Conservation (phyloP, 2,329 filamentous ascomycete species). For the Aspergillus fischeri region DNA sequence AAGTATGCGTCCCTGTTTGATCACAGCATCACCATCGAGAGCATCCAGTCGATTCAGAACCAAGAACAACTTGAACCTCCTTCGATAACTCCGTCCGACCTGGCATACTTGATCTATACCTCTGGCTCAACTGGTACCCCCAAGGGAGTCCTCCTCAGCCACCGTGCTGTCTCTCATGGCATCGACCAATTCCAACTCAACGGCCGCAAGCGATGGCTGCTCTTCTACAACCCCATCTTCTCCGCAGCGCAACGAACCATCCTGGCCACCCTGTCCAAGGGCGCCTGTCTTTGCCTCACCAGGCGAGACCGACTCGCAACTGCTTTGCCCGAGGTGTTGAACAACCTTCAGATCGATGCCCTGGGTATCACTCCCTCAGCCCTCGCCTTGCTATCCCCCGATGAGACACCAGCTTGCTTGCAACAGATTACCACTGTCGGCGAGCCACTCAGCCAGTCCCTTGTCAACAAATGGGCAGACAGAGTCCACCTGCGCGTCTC, state of each 20-base stretch:
- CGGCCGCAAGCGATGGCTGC: background rate
- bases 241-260: background rate
- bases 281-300: background rate
- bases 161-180: conserved; percentile 19
- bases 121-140: conserved; percentile 48
- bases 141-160: conserved; percentile 38
- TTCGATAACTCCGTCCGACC: conserved; percentile 48
- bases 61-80: background rate
- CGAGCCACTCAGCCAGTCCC: background rate
- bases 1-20: background rate
- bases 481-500: background rate
- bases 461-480: background rate
- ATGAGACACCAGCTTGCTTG: background rate
- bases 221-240: background rate
- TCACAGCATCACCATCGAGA: background rate
- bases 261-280: background rate
- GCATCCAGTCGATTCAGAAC: background rate
- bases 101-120: conserved; percentile 46
- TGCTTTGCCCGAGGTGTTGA: background rate
- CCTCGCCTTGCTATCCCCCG: background rate
- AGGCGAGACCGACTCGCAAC: background rate
- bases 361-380: background rate
- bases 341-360: background rate
- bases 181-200: conserved; percentile 18
- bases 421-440: background rate